A percentile compares a stretch with the other conserved stretches of the same genome.
Evolutionary conservation across 495 filamentous ascomycete species (phyloP).

Genomic region (Penicillium ochrochloron): DNA sequence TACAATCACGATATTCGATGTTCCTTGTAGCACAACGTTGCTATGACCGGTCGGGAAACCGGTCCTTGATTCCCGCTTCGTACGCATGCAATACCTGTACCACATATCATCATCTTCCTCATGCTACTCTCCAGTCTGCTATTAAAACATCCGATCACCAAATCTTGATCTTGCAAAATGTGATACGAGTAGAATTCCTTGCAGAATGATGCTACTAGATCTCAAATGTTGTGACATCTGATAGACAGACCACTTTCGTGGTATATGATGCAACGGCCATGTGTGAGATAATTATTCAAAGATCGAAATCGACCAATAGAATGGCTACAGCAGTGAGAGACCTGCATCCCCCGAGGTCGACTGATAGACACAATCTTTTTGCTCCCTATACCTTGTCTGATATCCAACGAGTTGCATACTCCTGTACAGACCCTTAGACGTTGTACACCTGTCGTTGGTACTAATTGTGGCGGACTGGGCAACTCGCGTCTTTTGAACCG

Average conservation of each 20-base stretch:
- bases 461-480: too few relatives aligned
- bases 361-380: too few relatives aligned
- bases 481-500: too few relatives aligned
- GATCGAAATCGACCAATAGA: neutral
- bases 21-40: neutral
- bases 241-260: neutral
- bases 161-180: too few relatives aligned
- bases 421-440: too few relatives aligned
- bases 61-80: neutral
- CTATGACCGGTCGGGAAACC: neutral
- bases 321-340: neutral
- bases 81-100: neutral
- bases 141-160: too few relatives aligned
- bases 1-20: neutral
- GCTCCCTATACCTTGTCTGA: too few relatives aligned
- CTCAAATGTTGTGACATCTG: neutral
- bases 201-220: neutral
- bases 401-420: too few relatives aligned
- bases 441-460: too few relatives aligned
- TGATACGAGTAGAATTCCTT: too few relatives aligned
- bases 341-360: neutral
- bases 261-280: neutral
- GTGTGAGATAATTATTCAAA: neutral
- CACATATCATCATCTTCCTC: too few relatives aligned
- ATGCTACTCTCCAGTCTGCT: too few relatives aligned